Percentiles rank a stretch among this genome's conserved stretches.
Conservation (phyloP, 2,329 filamentous ascomycete species). For the Alternaria panax region DNA sequence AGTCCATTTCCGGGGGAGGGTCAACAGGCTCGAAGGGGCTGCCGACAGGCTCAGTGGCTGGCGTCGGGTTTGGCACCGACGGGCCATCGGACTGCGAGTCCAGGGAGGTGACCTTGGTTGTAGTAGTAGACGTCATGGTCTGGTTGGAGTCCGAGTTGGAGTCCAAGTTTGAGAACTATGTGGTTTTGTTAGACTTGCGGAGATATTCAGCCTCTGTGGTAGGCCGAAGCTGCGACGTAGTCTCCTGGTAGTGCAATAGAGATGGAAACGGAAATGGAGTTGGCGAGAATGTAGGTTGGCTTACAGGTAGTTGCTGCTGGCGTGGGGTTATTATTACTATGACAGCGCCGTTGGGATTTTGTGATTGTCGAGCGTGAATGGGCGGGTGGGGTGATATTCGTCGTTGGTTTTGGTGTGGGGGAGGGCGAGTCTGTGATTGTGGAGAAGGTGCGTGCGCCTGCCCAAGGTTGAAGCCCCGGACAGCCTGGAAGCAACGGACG, state of each 20-base stretch:
- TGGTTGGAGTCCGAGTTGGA: not conserved
- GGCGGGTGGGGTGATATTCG: not conserved
- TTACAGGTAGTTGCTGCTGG: not conserved
- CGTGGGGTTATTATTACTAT: not conserved
- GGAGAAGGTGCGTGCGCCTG: constrained; percentile 23
- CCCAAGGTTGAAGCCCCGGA: not conserved
- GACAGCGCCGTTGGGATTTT: not conserved
- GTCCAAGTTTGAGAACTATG: not conserved
- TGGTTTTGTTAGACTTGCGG: not conserved
- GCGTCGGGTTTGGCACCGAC: constrained; percentile 37
- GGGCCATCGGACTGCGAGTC: constrained; percentile 31
- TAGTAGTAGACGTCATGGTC: constrained; percentile 13
- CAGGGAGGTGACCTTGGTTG: constrained; percentile 28
- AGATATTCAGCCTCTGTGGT: not conserved
- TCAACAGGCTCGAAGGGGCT: constrained; percentile 21
- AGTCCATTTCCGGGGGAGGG: constrained; percentile 29
- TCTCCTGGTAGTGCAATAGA: not conserved
- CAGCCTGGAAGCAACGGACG: constrained; percentile 8
- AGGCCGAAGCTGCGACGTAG: not conserved
- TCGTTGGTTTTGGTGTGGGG: constrained; percentile 3
- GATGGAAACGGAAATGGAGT: too few species aligned
- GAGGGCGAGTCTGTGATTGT: constrained; percentile 5
- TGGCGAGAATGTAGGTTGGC: not conserved
- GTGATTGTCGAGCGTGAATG: not conserved
- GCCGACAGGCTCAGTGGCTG: constrained; percentile 28